Base-by-base conservation (phyloP, 2,329 filamentous ascomycete genomes). In the Canariomyces notabilis region DNA sequence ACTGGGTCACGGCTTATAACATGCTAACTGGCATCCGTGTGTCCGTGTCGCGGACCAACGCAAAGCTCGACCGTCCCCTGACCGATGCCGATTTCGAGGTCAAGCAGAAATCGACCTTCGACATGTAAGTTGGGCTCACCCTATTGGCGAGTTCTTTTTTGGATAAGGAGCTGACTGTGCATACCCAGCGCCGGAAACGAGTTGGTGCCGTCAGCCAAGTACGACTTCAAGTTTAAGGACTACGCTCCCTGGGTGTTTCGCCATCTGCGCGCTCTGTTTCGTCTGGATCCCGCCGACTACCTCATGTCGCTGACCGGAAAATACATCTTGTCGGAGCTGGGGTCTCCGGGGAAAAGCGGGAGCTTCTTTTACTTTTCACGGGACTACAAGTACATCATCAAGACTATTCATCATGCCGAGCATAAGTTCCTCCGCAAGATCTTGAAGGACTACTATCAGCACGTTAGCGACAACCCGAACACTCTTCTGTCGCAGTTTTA, bases 221-320 rank as follows among this genome's bases (percentile, higher is more conserved):
- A 98, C 73, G 93, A 98, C 71, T 98, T 98, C 82, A 98, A 98
- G 69, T 98, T 98, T 77, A 98, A 98, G 72, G 93, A 98, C 70
- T 98, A 98, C 67, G 91, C 91, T n/a, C 93, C 93, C 47, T 97
- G 91, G 90, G 93, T 98, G 49, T 98, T 98, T 69, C 88, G 93
- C 60, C 88, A 89, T 68, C 77, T 98, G 35, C 87, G 93, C 56
- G 75, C 82, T 39, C 85, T 85, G 53, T 98, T 98, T 72, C 82
- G 85, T 58, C 80, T 97, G 45, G 93, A 98, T 63, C 93, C 93
- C 18, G 93, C 91, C 57, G 93, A 98, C 67, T 98, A 98, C 64
- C 81, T 98, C 51, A 94, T 98, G 82, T 98, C 93, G 6, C 72
- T 98, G 61, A 97, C 93, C 12, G 93, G 90, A 67, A 98, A 98